Conservation (phyloP, 805 yeast genomes). For the Lachancea nothofagi region DNA sequence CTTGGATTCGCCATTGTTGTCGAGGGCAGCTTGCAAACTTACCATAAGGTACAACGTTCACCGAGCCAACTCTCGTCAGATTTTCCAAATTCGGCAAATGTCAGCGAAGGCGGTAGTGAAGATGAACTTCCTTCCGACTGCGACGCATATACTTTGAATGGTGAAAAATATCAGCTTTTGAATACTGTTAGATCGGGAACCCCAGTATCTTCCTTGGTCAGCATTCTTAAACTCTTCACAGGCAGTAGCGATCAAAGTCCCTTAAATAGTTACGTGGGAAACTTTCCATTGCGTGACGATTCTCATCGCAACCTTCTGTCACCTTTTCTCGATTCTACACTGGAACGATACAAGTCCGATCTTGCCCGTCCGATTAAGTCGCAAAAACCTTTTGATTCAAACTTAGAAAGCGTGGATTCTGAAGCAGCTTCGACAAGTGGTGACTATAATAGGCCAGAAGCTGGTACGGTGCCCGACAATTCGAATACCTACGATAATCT, state of each 20-base stretch:
- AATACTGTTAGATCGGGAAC: conserved; percentile 80
- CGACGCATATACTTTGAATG: conserved; percentile 40
- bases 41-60: conserved; percentile 43
- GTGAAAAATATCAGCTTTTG: conserved; percentile 61
- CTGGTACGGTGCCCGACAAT: not conserved
- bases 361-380: not conserved
- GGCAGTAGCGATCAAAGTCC: conserved; percentile 29
- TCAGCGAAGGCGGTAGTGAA: conserved; percentile 20
- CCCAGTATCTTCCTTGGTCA: conserved; percentile 77
- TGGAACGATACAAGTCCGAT: conserved; percentile 5
- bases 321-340: conserved; percentile 10
- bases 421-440: not conserved
- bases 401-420: not conserved
- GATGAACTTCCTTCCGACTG: conserved; percentile 33
- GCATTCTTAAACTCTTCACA: conserved; percentile 71
- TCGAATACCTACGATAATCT: not conserved
- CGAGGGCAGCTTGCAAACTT: conserved; percentile 83
- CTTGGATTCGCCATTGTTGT: conserved; percentile 89
- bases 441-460: not conserved
- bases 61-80: conserved; percentile 11
- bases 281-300: not conserved
- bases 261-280: not conserved
- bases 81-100: not conserved
- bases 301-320: conserved; percentile 6
- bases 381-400: not conserved